Evolutionary conservation across 768 basidiomycete species (phyloP).

Genomic region (Mycena indigotica): DNA sequence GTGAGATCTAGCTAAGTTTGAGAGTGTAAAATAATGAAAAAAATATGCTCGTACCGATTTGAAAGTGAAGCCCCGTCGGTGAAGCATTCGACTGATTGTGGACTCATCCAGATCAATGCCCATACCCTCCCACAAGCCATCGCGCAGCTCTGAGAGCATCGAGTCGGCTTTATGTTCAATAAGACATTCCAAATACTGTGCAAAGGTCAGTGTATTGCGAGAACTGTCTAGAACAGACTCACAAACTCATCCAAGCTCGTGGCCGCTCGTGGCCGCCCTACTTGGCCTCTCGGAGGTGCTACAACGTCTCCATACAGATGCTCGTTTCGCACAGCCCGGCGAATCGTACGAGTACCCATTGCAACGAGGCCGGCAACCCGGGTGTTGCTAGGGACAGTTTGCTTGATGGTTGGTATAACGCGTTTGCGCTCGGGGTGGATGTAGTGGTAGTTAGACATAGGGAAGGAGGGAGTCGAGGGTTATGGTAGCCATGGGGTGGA

Average conservation of each 20-base stretch:
- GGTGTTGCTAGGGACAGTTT: neutral
- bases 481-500: neutral
- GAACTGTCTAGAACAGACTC: neutral
- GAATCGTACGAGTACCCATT: constrained; percentile 4
- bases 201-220: neutral
- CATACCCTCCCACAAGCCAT: neutral
- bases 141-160: neutral
- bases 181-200: neutral
- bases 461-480: neutral
- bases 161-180: neutral
- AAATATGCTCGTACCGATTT: no score
- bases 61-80: neutral
- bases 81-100: neutral
- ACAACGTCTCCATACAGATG: neutral
- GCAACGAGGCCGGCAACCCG: neutral
- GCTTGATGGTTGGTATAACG: neutral
- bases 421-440: constrained; percentile 8
- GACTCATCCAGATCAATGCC: neutral
- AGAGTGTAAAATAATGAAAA: no score
- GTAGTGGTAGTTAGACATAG: constrained; percentile 7
- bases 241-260: neutral
- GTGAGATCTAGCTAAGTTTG: constrained; percentile 22
- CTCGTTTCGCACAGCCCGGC: neutral
- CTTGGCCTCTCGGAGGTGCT: neutral
- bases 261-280: neutral